Percentiles rank a stretch among this genome's conserved stretches.
Evolutionary conservation across 768 basidiomycete genomes (phyloP).

Genomic region (Xerocomellus chrysenteron): DNA sequence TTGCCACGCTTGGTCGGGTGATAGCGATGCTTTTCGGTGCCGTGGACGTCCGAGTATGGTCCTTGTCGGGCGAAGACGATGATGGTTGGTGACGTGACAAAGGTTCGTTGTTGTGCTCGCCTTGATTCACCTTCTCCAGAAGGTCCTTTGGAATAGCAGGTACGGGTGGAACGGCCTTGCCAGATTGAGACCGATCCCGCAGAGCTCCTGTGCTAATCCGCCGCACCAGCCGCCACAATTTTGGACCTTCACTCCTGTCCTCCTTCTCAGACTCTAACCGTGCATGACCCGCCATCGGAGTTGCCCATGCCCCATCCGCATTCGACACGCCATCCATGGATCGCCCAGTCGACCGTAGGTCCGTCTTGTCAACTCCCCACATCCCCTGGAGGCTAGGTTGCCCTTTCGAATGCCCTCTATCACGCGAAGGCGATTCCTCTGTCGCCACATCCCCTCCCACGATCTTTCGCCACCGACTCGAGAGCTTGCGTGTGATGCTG

Average conservation of each 20-base stretch:
- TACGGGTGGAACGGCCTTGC: slow-evolving; percentile 49
- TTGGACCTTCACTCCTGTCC: slow-evolving; percentile 35
- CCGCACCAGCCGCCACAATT: slow-evolving; percentile 69
- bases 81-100: slow-evolving; percentile 5
- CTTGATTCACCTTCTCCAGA: slow-evolving; percentile 10
- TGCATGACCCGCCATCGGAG: slow-evolving; percentile 10
- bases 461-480: slow-evolving; percentile 33
- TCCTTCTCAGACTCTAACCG: slow-evolving; percentile 16
- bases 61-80: slow-evolving; percentile 7
- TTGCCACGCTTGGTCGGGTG: slow-evolving; percentile 46
- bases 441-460: slow-evolving; percentile 7
- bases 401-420: slow-evolving; percentile 16
- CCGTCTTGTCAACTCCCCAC: slow-evolving; percentile 10
- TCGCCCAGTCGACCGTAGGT: slow-evolving; percentile 4
- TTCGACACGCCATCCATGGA: slow-evolving; percentile 20
- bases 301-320: slow-evolving; percentile 11
- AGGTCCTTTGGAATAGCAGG: slow-evolving; percentile 56
- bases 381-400: slow-evolving; percentile 38
- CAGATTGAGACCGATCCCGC: slow-evolving; percentile 44
- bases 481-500: slow-evolving; percentile 37
- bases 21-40: slow-evolving; percentile 13
- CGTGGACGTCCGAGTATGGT: not conserved
- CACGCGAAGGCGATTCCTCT: slow-evolving; percentile 28
- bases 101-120: slow-evolving; percentile 1
- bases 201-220: slow-evolving; percentile 64